Evolutionary conservation across 78 protist genomes (phyloP), one percentile per base, ranked within the genome.

Genomic region (Dictyostelium firmibasis): DNA sequence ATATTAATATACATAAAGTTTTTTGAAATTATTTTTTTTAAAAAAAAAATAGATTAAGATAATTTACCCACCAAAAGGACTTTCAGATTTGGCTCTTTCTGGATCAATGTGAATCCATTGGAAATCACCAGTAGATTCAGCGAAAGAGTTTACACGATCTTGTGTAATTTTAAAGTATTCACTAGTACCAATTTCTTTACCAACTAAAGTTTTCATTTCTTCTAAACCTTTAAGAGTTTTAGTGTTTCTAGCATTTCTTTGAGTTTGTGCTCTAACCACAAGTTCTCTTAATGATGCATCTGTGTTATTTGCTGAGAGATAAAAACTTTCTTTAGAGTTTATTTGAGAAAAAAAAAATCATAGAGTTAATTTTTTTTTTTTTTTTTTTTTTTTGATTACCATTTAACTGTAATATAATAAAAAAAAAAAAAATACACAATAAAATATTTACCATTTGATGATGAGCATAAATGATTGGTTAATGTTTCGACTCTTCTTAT

Each of bases 81-180:
- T 84, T 36, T 92, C 96, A 3, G 41, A 18, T n/a, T 43, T 57
- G 23, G 96, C 96, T 62, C 96, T 33, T 44, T 92, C 91, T 53
- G 91, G 96, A 29, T 92, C 96, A 29, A 86, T 77, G 18, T 92
- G 96, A 79, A 92, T 92, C 96, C 96, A 92, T 86, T 92, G 96
- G 74, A 92, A 86, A 64, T 84, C 89, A 69, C 93, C 84, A 47
- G 96, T 92, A 4, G 92, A 47, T n/a, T 74, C 96, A 25, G 96
- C 96, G 72, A 92, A 92, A 9, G 50, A 35, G 35, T 92, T 92
- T 27, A 92, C 85, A 72, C 96, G 50, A 10, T 92, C 96, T 86
- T 92, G 96, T 25, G 96, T 92, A 29, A 92, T 75, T 82, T 81
- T 92, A 13, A 92, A 57, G 43, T 81, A 92, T 29, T 85, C 47